phyloP scores from a whole-genome alignment of 2,329 filamentous ascomycete species.

The Fusarium longipes region DNA sequence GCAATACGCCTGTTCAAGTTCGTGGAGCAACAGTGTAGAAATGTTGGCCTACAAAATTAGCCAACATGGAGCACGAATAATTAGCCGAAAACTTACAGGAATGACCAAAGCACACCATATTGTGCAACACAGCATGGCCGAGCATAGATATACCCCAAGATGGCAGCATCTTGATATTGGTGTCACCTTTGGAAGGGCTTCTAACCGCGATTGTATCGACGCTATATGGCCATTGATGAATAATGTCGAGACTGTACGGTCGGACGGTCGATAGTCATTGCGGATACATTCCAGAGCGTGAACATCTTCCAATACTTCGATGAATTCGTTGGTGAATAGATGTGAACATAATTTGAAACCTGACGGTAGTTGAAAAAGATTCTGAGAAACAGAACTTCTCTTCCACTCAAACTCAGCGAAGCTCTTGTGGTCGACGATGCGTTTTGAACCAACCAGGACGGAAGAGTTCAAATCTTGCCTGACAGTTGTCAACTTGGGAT shows the following conservation, averaged over 20 bases:
- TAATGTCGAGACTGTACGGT: slow-evolving; percentile 46
- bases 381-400: slow-evolving; percentile 49
- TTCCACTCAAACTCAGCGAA: slow-evolving; percentile 56
- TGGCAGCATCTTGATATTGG: slow-evolving; percentile 50
- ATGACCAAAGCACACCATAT: slow-evolving; percentile 54
- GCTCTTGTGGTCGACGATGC: slow-evolving; percentile 55
- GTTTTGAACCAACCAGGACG: slow-evolving; percentile 53
- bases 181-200: slow-evolving; percentile 38
- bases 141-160: slow-evolving; percentile 56
- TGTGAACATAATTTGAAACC: slow-evolving; percentile 48
- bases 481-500: neutral
- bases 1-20: neutral
- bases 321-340: slow-evolving; percentile 47
- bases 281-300: slow-evolving; percentile 55
- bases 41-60: neutral
- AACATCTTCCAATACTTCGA: slow-evolving; percentile 54
- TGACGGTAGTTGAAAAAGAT: slow-evolving; percentile 48
- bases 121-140: slow-evolving; percentile 55
- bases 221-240: slow-evolving; percentile 55
- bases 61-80: neutral
- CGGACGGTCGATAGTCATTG: slow-evolving; percentile 34
- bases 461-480: slow-evolving; percentile 58
- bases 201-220: slow-evolving; percentile 56
- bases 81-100: slow-evolving; percentile 48
- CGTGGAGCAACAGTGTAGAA: neutral